These are phyloP conservation scores for Meredithiella fracta DNA, from an alignment of 2,329 filamentous ascomycete species.

Conservation along the genomic window DNA sequence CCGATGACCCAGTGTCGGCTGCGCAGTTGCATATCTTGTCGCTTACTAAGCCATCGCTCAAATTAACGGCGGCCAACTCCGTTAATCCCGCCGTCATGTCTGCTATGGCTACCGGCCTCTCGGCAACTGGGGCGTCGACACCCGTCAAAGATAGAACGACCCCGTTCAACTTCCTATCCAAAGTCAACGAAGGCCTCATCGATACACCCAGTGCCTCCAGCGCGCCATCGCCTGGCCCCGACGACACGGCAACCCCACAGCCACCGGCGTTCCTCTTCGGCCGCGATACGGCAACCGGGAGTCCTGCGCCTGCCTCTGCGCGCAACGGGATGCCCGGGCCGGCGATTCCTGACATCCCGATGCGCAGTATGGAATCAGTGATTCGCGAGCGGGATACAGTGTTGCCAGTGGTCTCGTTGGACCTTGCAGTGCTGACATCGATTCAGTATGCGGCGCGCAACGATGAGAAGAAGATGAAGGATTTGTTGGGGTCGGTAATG, in stretches of 20 bases:
- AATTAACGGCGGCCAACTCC: conserved; percentile 27
- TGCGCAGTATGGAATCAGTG: conserved; percentile 29
- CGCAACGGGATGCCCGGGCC: conserved; percentile 31
- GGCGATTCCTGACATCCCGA: conserved; percentile 13
- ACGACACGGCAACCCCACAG: conserved; percentile 52
- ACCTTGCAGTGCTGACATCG: conserved; percentile 75
- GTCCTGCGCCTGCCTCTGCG: conserved; percentile 36
- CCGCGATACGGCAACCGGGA: conserved; percentile 26
- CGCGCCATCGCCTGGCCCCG: conserved; percentile 73
- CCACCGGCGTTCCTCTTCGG: conserved; percentile 40
- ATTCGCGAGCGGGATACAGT: conserved; percentile 62
- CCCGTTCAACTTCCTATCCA: conserved; percentile 50
- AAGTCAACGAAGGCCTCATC: conserved; percentile 49
- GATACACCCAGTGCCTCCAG: conserved; percentile 67
- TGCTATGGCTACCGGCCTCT: background rate
- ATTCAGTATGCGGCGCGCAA: conserved; percentile 75
- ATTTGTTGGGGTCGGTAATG: conserved; percentile 82
- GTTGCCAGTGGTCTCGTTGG: conserved; percentile 67
- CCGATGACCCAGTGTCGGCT: conserved; percentile 75
- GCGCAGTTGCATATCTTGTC: conserved; percentile 58
- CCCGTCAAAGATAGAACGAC: conserved; percentile 48
- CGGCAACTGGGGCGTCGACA: conserved; percentile 33
- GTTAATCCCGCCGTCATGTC: conserved; percentile 25
- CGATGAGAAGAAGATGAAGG: conserved; percentile 83
- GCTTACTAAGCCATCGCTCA: conserved; percentile 42